Evolutionary conservation across 768 basidiomycete genomes (phyloP).

Genomic region (Trametes villosa): DNA sequence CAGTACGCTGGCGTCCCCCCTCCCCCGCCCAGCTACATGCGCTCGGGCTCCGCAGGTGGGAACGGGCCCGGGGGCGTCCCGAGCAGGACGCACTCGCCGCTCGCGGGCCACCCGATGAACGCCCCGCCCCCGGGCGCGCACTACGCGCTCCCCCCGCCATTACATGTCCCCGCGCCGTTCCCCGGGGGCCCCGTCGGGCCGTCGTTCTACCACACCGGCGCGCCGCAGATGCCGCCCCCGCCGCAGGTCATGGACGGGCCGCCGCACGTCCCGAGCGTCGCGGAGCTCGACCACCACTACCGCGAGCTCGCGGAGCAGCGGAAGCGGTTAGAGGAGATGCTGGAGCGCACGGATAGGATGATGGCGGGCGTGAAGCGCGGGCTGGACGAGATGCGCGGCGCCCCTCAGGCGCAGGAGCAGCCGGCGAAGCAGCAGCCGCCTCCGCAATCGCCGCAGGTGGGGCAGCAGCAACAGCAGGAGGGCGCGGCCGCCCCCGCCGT

Average conservation of each 20-base stretch:
- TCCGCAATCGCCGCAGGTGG: constrained; percentile 6
- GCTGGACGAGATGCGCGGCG: constrained; percentile 71
- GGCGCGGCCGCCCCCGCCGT: constrained; percentile 26
- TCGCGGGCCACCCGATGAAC: constrained; percentile 49
- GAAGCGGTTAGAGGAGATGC: constrained; percentile 70
- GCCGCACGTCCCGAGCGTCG: constrained; percentile 48
- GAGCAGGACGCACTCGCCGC: constrained; percentile 74
- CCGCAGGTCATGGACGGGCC: constrained; percentile 15
- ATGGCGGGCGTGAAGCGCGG: constrained; percentile 74
- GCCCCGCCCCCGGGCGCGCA: constrained; percentile 35
- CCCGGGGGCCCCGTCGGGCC: constrained; percentile 21
- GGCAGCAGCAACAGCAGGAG: constrained; percentile 20
- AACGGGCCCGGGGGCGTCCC: constrained; percentile 48
- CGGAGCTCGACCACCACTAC: constrained; percentile 77
- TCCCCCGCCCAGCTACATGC: constrained; percentile 54
- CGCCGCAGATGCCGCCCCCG: constrained; percentile 1
- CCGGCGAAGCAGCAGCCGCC: constrained; percentile 6
- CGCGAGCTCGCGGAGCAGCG: constrained; percentile 64
- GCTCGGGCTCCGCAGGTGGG: constrained; percentile 50
- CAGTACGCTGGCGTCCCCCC: constrained; percentile 20
- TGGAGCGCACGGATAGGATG: constrained; percentile 74
- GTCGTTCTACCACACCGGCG: constrained; percentile 29
- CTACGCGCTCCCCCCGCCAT: constrained; percentile 43
- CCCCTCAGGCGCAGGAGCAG: constrained; percentile 6
- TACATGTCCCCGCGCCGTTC: constrained; percentile 26